Base-by-base conservation (phyloP, 1,284 basidiomycete genomes). In the Boletus sp. region DNA sequence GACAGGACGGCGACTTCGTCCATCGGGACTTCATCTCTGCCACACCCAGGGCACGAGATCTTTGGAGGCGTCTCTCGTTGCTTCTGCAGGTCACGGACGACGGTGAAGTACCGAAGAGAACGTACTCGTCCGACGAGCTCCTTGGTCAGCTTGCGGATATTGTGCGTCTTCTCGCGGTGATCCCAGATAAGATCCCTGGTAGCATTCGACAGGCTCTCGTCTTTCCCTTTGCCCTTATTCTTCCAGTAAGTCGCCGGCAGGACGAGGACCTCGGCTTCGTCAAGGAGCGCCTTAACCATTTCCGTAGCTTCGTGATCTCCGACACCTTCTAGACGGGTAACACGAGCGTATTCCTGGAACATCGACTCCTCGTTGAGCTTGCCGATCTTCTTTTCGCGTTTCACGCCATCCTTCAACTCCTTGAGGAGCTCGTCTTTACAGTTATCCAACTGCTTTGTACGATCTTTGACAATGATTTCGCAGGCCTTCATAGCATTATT, bases 61-160 rank as follows among this genome's bases (percentile, higher is more conserved):
- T 72, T 68, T 2, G 76, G 72, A 8, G 78, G 81, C 33, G 61
- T 69, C 41, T 77, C 81, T 39, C 72, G 74, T 56, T 90, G 82
- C 57, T 80, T 85, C 64, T 95, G 92, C 33, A 94, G 73, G 60
- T 93, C 88, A 41, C 93, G 87, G 26, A 95, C 90, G 41, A 89
- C 86, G 5, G 81, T 88, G 71, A 95, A 95, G 72, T 92, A 95
- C 33, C 92, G 86, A 25, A 91, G 73, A 0, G 92, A 94, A 26
- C 92, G 84, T 34, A 92, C 82, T 41, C 92, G 86, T 26, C 89
- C 91, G 20, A 91, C 83, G 37, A 94, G 80, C 67, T 95, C 93
- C 67, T 92, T 93, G 25, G 82, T 82, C 40, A 95, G 70, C 41
- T 84, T 80, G 41, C 91, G 82, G 41, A 95, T 83, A 41, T 86